Base-by-base conservation (phyloP, 2,329 filamentous ascomycete species). In the Aureobasidium mangrovei region DNA sequence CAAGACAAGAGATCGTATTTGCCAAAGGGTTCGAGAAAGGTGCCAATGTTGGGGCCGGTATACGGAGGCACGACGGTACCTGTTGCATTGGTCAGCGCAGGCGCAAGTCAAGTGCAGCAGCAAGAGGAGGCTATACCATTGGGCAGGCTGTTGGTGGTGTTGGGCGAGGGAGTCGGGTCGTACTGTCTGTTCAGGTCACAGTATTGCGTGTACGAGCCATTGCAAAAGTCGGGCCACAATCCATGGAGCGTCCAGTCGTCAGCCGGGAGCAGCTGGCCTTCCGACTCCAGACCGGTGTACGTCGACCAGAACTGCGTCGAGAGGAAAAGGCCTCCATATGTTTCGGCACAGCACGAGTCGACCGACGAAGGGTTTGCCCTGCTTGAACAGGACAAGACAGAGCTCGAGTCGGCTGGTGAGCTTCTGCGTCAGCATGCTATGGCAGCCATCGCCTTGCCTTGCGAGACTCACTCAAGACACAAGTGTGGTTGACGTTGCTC, bases 181-280 rank as follows among this genome's bases (percentile, higher is more conserved):
- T 82, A 85, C 66, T 86, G 82, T 0, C 82, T 77, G 51, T 65
- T 76, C 47, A 83, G 64, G 62, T 86, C 83, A 68, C 83, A 86
- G 67, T 84, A 86, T 58, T 85, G 81, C 0, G 81, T 84, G 64
- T 80, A 85, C 0, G 74, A 77, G 44, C 81, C 79, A 69, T 74
- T 70, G 59, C 73, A 77, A 57, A 73, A 76, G 59, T 77, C 75
- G 1, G 74, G 76, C 80, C 79, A 83, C 1, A 82, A 67, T 12
- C 81, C 81, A 60, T 84, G 81, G 8, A 85, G 70, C 0, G 77
- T 79, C 78, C 79, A 85, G 3, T 73, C 70, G 41, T 81, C 67
- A 42, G 69, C 64, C 1, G 83, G 82, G 6, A 84, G 72, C 26
- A 81, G 63, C 63, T 86, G 82, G 7, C 79, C 79, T 54, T 77